Base-by-base conservation (phyloP, 2,329 filamentous ascomycete genomes). In the Fonsecaea multimorphosa region DNA sequence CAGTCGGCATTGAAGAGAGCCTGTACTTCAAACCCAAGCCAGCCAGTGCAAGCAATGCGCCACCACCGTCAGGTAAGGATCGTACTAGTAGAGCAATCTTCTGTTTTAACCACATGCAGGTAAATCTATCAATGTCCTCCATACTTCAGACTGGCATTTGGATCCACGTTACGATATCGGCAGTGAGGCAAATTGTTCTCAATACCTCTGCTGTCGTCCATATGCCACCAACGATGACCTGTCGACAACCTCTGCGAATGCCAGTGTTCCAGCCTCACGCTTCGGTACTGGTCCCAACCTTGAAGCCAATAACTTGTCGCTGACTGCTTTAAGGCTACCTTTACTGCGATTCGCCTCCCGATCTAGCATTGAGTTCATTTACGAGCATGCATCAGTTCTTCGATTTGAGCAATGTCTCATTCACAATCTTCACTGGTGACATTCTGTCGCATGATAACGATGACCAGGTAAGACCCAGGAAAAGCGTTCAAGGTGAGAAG, bases 361-460 rank as follows among this genome's bases (percentile, higher is more conserved):
- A 49, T 11, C 44, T 49, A 14, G 44, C 44, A 27, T 14, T 49
- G 11, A 49, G 44, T 16, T 49, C 44, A 9, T 49, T 49, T 27
- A 49, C 44, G 11, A 27, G 54, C 32, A 57, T 57, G 54, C 29
- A 27, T 27, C 31, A 49, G 22, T 57, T 57, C n/a, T 57, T 57
- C 34, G 19, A 57, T 27, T 36, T 57, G 31, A 36, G 31, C 34
- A 57, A 40, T 31, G 54, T 57, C 34, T 57, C 34, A 2, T 34
- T 57, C 22, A 22, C 54, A 16, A 36, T 36, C 34, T 57, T 57
- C 24, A 57, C 34, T 14, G 54, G 54, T 27, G 54, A 57, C 34
- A 57, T 57, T 57, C 2, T 57, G 12, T 57, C 54, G 11, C 54
- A 57, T 22, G 54, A 57, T 40, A 57, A 57, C n/a, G 54, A 57